phyloP scores from a whole-genome alignment of 805 yeast species.

The Candida saitoana region DNA sequence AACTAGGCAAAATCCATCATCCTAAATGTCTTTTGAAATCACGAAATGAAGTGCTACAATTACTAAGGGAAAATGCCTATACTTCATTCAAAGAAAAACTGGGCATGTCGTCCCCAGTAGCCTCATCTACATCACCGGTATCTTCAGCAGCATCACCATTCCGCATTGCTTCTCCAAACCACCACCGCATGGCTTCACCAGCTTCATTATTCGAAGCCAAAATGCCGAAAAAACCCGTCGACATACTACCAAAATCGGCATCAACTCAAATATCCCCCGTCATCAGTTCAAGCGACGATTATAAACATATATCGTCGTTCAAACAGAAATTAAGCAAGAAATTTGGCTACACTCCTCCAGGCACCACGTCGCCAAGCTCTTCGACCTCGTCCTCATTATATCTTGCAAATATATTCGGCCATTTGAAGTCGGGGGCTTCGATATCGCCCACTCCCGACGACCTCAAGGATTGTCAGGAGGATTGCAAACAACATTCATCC shows the following conservation, averaged over 20 bases:
- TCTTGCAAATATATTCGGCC: constrained; percentile 2
- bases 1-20: constrained; percentile 16
- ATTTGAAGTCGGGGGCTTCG: constrained; percentile 1
- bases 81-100: constrained; percentile 1
- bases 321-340: neutral
- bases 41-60: constrained; percentile 26
- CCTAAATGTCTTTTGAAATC: constrained; percentile 26
- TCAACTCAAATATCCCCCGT: constrained; percentile 2
- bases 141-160: neutral
- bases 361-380: neutral
- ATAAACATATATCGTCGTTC: neutral
- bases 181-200: neutral
- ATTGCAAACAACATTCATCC: constrained; percentile 1
- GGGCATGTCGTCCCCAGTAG: neutral
- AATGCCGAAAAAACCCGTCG: neutral
- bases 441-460: constrained; percentile 1
- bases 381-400: constrained; percentile 1
- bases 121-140: neutral
- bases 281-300: neutral
- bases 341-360: neutral
- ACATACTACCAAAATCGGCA: neutral
- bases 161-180: neutral
- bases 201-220: neutral
- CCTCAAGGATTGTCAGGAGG: neutral
- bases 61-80: constrained; percentile 35